These are phyloP conservation scores for Colletotrichum noveboracense DNA, from an alignment of 2,329 filamentous ascomycete genomes.

Conservation along the genomic window DNA sequence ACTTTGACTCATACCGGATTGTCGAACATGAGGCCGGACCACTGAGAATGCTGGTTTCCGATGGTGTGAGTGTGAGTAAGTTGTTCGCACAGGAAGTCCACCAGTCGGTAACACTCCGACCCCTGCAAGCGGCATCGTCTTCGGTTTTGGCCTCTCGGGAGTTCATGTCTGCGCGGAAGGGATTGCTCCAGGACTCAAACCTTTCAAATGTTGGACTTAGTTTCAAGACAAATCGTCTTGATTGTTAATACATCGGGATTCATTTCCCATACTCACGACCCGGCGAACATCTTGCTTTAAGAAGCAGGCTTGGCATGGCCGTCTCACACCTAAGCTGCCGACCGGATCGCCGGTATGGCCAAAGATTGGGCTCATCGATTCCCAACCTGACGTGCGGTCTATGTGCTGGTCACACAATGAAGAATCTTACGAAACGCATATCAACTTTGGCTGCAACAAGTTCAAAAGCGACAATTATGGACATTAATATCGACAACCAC, in stretches of 20 bases:
- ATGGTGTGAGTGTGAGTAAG: background rate
- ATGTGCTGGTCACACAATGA: background rate
- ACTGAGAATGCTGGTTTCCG: background rate
- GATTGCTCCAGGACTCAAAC: background rate
- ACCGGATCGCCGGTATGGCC: background rate
- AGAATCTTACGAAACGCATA: background rate
- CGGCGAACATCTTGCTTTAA: background rate
- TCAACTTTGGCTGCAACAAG: background rate
- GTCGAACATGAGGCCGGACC: background rate
- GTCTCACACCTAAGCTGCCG: background rate
- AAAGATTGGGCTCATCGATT: background rate
- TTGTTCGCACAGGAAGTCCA: background rate
- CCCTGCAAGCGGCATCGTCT: background rate
- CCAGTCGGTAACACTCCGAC: background rate
- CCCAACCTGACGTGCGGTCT: background rate
- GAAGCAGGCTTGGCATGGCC: background rate
- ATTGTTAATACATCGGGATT: background rate
- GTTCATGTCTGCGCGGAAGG: background rate
- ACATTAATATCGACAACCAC: conserved; percentile 56
- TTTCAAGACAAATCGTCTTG: background rate
- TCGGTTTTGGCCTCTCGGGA: background rate
- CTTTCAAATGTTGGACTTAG: background rate
- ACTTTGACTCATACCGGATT: background rate
- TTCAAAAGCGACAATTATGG: conserved; percentile 36
- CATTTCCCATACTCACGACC: background rate